Percentiles rank a stretch among this genome's conserved stretches.
Conservation (phyloP, 345 rosid genomes). For the Linum trigynum region DNA sequence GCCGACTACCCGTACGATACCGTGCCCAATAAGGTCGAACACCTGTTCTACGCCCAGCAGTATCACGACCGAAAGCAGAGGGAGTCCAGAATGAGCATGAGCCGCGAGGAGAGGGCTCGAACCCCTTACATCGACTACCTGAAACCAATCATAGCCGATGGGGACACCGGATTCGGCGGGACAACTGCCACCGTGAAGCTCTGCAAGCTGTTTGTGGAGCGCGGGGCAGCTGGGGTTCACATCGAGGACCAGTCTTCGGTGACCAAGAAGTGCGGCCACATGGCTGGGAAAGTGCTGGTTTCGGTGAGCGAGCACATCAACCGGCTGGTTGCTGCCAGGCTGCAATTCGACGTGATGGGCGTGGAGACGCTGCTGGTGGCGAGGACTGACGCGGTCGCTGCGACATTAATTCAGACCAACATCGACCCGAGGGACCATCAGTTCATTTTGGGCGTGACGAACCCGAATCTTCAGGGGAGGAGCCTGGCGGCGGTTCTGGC, state of each 20-base stretch:
- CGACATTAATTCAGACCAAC: conserved; percentile 75
- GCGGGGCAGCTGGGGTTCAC: conserved; percentile 93
- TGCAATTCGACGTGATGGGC: conserved; percentile 95
- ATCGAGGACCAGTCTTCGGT: conserved; percentile 93
- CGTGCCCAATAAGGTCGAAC: conserved; percentile 92
- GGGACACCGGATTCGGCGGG: conserved; percentile 92
- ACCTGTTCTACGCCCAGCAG: conserved; percentile 83
- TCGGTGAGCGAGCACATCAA: conserved; percentile 85
- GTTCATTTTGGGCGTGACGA: conserved; percentile 80
- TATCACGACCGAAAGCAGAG: conserved; percentile 92
- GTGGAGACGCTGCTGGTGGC: conserved; percentile 90
- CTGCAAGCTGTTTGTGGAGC: conserved; percentile 89
- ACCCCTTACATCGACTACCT: conserved; percentile 82
- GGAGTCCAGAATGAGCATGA: conserved; percentile 87
- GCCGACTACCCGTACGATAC: conserved; percentile 96
- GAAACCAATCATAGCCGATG: conserved; percentile 96
- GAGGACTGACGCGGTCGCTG: conserved; percentile 79
- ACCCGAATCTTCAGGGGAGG: conserved; percentile 60
- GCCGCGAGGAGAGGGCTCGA: conserved; percentile 68
- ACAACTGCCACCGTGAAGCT: conserved; percentile 93
- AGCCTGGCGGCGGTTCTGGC: conserved; percentile 56
- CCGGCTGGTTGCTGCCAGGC: conserved; percentile 84
- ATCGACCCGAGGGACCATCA: conserved; percentile 84
- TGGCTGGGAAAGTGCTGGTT: conserved; percentile 96
- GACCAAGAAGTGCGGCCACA: conserved; percentile 92